Evolutionary conservation across 1,284 basidiomycete species (phyloP), one percentile per base, ranked within the genome.

Genomic region (Vanrija sp.): DNA sequence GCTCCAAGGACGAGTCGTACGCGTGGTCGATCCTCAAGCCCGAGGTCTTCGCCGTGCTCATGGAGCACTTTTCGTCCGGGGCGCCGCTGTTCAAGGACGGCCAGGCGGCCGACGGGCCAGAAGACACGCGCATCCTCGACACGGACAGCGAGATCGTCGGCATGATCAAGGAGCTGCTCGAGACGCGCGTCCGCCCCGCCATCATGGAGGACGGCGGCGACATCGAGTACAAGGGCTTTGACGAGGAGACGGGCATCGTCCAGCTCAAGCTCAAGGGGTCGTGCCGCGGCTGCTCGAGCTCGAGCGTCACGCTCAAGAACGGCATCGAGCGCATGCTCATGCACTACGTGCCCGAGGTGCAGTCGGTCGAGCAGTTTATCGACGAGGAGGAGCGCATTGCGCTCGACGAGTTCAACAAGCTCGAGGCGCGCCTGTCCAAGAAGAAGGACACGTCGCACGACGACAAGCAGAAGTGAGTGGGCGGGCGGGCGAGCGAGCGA

Each of bases 321-420:
- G 93, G 94, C 4, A 95, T 97, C 51, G 96, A 98, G 79, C 82
- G 95, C 57, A 98, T 98, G 96, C 79, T 98, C 67, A 95, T 91
- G 89, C 95, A 98, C 76, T 98, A 98, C 69, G 90, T 98, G 51
- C 95, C 95, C 6, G 94, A 98, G 76, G 95, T 98, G 31, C 88
- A 95, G 75, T 85, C 85, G n/a, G 93, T 98, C 6, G 90, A 97
- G 68, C 93, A 98, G 84, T 81, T 97, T 6, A 75, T 98, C 46
- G 94, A 93, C 69, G 84, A 87, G 62, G 95, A 98, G 68, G 95
- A 98, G 71, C 78, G 81, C 18, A 84, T 98, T 47, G 89, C 95
- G 0, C 69, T 91, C 56, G 84, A 87, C 59, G 96, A 97, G 75
- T 98, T 98, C 67, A 80, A 84, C 49, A 98, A 96, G 78, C 82